phyloP scores from a whole-genome alignment of 139 green algal species.

The Chlorella sp. region DNA sequence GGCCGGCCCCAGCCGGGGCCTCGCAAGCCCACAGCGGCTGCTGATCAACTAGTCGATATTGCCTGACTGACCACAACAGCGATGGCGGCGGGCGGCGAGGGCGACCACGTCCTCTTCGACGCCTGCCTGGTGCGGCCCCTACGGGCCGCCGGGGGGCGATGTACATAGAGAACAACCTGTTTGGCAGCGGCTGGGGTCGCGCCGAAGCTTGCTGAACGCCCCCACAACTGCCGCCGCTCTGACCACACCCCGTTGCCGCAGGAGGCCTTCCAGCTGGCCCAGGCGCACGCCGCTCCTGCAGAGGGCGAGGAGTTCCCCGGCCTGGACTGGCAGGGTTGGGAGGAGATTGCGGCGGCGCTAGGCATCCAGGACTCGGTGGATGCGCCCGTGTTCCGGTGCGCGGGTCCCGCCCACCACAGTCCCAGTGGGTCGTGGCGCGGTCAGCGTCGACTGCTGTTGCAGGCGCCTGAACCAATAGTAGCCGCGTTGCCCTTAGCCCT shows the following conservation, averaged over 20 bases:
- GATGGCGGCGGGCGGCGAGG: too few species aligned
- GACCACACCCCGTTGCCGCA: neutral
- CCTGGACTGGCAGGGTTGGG: slow-evolving; percentile 22
- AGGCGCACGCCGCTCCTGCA: neutral
- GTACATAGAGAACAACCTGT: neutral
- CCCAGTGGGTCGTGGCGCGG: neutral
- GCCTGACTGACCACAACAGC: too few species aligned
- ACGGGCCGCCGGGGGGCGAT: too few species aligned
- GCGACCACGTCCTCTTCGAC: neutral
- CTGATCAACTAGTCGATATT: too few species aligned
- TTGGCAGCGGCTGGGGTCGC: neutral
- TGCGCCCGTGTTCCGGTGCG: slow-evolving; percentile 16
- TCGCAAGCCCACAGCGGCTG: too few species aligned
- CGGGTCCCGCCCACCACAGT: too few species aligned
- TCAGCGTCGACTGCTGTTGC: neutral
- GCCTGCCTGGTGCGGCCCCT: slow-evolving; percentile 5
- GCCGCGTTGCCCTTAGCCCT: neutral
- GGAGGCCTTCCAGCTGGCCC: slow-evolving; percentile 16
- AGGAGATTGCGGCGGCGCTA: neutral
- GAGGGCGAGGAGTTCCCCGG: neutral
- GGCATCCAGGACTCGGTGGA: neutral
- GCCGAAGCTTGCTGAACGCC: too few species aligned
- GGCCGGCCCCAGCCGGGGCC: too few species aligned
- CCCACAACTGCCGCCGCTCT: too few species aligned
- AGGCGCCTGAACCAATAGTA: neutral